Conservation (phyloP, 495 filamentous ascomycete species). For the Glonium stellatum region DNA sequence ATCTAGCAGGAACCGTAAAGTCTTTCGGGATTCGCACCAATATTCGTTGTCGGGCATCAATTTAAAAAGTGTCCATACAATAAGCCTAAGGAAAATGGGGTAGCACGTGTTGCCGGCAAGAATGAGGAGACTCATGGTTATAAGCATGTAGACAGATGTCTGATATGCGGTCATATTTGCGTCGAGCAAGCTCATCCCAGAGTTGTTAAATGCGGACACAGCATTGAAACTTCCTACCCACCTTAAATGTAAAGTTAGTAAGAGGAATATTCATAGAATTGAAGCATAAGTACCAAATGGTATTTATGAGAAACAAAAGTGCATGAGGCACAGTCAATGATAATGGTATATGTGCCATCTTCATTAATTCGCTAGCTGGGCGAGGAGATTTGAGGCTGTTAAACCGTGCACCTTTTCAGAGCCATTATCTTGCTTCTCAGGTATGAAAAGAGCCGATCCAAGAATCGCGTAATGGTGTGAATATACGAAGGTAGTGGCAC, state of each 20-base stretch:
- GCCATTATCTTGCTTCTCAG: too few relatives aligned
- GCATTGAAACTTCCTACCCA: slow-evolving; percentile 67
- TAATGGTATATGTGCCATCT: too few relatives aligned
- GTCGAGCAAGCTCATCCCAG: slow-evolving; percentile 78
- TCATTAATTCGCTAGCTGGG: too few relatives aligned
- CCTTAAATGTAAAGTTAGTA: not conserved
- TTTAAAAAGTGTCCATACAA: slow-evolving; percentile 56
- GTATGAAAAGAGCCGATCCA: too few relatives aligned
- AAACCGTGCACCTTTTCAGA: too few relatives aligned
- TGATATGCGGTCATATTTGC: slow-evolving; percentile 69
- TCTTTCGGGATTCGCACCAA: slow-evolving; percentile 51
- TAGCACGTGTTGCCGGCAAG: slow-evolving; percentile 79
- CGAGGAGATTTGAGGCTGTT: too few relatives aligned
- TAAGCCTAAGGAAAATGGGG: slow-evolving; percentile 72
- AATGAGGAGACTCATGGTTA: slow-evolving; percentile 71
- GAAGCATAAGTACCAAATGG: not conserved
- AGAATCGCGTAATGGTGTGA: too few relatives aligned
- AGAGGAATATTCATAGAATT: not conserved
- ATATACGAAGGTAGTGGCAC: not conserved
- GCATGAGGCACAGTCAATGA: too few relatives aligned
- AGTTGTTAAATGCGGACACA: slow-evolving; percentile 78
- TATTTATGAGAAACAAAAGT: too few relatives aligned
- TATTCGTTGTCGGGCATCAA: slow-evolving; percentile 40
- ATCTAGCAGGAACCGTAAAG: slow-evolving; percentile 69
- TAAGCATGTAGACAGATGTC: slow-evolving; percentile 58